Evolutionary conservation across 169 alveolate species (phyloP).

Genomic region (Plasmodium gallinaceum): DNA sequence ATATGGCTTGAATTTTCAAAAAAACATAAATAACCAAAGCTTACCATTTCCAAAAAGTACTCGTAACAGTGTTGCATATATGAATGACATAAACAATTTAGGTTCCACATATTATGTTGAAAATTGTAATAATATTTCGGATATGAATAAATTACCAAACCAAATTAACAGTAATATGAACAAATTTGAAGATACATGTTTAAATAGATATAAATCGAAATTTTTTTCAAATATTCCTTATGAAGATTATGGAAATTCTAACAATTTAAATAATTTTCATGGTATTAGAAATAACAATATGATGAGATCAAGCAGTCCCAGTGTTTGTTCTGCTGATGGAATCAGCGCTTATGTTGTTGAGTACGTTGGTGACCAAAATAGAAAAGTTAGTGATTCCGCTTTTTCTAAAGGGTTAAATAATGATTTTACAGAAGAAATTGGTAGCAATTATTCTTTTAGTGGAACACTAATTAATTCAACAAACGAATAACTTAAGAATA

Average conservation of each 20-base stretch:
- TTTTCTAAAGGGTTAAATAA: constrained; percentile 41
- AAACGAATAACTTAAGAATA: too few species aligned
- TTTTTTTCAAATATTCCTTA: too few species aligned
- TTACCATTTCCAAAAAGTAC: too few species aligned
- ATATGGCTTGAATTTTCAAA: too few species aligned
- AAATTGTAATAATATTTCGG: too few species aligned
- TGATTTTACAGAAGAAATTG: constrained; percentile 24
- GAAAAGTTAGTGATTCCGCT: background rate
- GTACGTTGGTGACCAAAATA: constrained; percentile 55
- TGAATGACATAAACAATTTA: too few species aligned
- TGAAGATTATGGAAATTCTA: too few species aligned
- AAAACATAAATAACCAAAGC: too few species aligned
- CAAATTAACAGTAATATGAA: background rate
- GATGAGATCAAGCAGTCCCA: constrained; percentile 55
- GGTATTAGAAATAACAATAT: background rate
- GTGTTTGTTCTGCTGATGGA: constrained; percentile 66
- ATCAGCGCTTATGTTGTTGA: constrained; percentile 73
- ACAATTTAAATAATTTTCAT: background rate
- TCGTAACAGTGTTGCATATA: too few species aligned
- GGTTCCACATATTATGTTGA: too few species aligned
- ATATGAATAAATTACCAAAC: too few species aligned
- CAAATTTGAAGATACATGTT: background rate
- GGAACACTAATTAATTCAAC: constrained; percentile 1
- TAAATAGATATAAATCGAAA: constrained; percentile 8
- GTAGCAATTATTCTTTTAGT: constrained; percentile 63